Conservation (phyloP, 2,329 filamentous ascomycete genomes). For the Periconia sp. region DNA sequence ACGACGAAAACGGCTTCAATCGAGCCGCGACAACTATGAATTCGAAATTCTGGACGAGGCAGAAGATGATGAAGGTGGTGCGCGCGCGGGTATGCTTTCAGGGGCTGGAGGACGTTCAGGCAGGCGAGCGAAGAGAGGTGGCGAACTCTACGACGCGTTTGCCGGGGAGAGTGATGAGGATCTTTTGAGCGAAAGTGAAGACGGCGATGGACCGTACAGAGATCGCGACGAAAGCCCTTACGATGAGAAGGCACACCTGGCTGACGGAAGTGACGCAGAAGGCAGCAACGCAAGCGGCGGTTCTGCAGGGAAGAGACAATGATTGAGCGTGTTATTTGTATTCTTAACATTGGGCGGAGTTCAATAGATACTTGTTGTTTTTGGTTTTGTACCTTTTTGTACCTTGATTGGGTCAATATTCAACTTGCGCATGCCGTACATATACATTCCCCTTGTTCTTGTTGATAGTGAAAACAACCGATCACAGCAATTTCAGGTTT, state of each 20-base stretch:
- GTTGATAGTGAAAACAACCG: too few species aligned
- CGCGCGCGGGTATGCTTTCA: slow-evolving; percentile 50
- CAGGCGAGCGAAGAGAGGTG: slow-evolving; percentile 65
- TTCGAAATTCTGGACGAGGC: slow-evolving; percentile 91
- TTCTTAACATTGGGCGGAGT: slow-evolving; percentile 22
- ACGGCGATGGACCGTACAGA: slow-evolving; percentile 41
- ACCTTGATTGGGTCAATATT: not conserved
- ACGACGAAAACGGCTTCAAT: slow-evolving; percentile 73
- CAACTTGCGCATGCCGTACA: too few species aligned
- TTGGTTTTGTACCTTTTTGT: not conserved
- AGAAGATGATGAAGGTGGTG: slow-evolving; percentile 60
- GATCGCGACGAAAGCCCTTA: slow-evolving; percentile 32
- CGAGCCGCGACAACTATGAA: slow-evolving; percentile 82
- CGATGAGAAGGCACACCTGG: slow-evolving; percentile 34
- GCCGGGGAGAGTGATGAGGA: slow-evolving; percentile 87
- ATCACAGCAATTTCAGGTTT: too few species aligned
- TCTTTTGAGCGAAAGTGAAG: slow-evolving; percentile 50
- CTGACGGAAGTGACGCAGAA: slow-evolving; percentile 21
- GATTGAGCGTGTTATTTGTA: slow-evolving; percentile 4
- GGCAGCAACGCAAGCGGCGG: slow-evolving; percentile 28
- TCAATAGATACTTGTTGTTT: slow-evolving; percentile 4
- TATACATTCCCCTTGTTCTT: too few species aligned
- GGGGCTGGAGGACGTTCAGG: slow-evolving; percentile 42
- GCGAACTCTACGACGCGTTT: slow-evolving; percentile 96
- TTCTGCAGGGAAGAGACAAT: slow-evolving; percentile 29